These are phyloP conservation scores for Candida sp. DNA, from an alignment of 1,139 yeast species.

Conservation along the genomic window DNA sequence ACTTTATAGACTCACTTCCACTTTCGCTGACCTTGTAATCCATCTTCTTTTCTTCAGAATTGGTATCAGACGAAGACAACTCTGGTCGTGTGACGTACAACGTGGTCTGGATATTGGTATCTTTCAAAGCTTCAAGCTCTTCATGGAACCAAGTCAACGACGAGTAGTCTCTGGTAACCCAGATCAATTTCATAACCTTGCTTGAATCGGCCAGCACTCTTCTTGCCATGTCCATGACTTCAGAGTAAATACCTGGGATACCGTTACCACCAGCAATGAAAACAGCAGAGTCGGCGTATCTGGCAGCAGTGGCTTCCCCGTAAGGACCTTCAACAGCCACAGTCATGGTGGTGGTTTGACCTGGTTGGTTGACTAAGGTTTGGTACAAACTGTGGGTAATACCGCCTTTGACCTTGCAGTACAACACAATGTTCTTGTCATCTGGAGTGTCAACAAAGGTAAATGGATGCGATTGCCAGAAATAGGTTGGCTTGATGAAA, in stretches of 20 bases:
- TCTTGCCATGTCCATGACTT: conserved; percentile 35
- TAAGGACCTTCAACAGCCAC: conserved; percentile 47
- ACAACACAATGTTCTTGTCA: conserved; percentile 23
- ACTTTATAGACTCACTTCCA: conserved; percentile 20
- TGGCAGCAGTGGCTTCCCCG: conserved; percentile 35
- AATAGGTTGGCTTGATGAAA: conserved; percentile 37
- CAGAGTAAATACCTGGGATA: conserved; percentile 47
- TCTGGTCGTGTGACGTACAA: conserved; percentile 50
- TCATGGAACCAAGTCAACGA: conserved; percentile 54
- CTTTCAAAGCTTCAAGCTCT: conserved; percentile 43
- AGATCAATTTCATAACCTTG: conserved; percentile 46
- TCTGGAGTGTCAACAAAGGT: conserved; percentile 24
- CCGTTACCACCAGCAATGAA: conserved; percentile 52
- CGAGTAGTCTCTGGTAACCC: conserved; percentile 55
- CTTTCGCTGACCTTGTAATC: conserved; percentile 8
- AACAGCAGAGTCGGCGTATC: conserved; percentile 33
- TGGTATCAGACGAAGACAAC: neutral
- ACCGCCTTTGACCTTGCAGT: conserved; percentile 41
- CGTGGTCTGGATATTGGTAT: conserved; percentile 33
- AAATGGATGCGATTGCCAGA: conserved; percentile 48
- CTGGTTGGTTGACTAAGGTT: conserved; percentile 32
- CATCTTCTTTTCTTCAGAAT: neutral
- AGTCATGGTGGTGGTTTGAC: conserved; percentile 25
- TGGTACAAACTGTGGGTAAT: conserved; percentile 36
- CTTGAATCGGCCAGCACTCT: conserved; percentile 46